Evolutionary conservation across 2,329 filamentous ascomycete species (phyloP).

Genomic region (Penicillium sp.): DNA sequence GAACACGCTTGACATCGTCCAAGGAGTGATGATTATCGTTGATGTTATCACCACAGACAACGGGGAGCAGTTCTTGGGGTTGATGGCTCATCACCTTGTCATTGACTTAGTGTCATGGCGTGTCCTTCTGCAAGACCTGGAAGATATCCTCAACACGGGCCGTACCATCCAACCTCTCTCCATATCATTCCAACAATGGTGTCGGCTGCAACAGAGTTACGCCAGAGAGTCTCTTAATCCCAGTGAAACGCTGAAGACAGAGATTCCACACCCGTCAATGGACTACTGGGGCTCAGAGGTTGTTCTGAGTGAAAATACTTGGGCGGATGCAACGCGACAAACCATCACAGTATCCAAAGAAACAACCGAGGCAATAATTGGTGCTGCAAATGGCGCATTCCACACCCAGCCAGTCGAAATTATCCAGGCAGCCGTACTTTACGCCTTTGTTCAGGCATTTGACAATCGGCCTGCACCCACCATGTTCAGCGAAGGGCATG

Average conservation of each 20-base stretch:
- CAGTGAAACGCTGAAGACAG: neutral
- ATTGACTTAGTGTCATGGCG: conserved; percentile 21
- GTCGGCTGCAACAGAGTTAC: conserved; percentile 8
- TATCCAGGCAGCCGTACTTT: conserved; percentile 52
- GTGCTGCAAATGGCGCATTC: conserved; percentile 13
- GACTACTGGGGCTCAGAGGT: conserved; percentile 3
- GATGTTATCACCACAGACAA: neutral
- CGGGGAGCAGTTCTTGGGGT: conserved; percentile 7
- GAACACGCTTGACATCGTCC: neutral
- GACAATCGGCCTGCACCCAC: conserved; percentile 53
- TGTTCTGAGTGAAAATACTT: neutral
- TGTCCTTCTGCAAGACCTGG: conserved; percentile 12
- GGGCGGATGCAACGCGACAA: neutral
- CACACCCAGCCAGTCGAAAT: conserved; percentile 14
- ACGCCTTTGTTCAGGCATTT: conserved; percentile 59
- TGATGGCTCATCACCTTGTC: conserved; percentile 25
- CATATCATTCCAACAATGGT: conserved; percentile 22
- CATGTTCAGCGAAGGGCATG: conserved; percentile 47
- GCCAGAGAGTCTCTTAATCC: neutral
- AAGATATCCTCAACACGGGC: conserved; percentile 12
- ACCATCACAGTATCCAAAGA: neutral
- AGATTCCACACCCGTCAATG: conserved; percentile 1
- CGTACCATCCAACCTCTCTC: neutral
- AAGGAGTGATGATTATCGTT: neutral
- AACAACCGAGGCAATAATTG: conserved; percentile 3